Evolutionary conservation across 768 basidiomycete genomes (phyloP).

Genomic region (Lyophyllum shimeji): DNA sequence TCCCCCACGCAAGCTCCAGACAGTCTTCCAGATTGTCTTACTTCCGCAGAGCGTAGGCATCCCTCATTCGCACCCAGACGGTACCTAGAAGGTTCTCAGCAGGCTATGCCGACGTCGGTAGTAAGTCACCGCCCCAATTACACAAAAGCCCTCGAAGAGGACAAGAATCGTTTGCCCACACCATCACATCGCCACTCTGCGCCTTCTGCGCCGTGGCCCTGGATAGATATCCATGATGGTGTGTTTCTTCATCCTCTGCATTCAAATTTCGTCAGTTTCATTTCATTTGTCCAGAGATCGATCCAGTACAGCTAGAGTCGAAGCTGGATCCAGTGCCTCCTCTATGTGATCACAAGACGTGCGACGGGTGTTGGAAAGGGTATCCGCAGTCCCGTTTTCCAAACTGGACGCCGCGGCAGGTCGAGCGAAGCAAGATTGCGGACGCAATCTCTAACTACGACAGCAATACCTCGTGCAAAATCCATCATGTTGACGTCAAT

Average conservation of each 20-base stretch:
- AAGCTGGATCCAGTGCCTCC: slow-evolving; percentile 33
- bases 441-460: slow-evolving; percentile 34
- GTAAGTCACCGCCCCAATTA: slow-evolving; percentile 12
- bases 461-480: slow-evolving; percentile 22
- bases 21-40: neutral
- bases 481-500: slow-evolving; percentile 43
- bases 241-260: neutral
- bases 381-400: slow-evolving; percentile 52
- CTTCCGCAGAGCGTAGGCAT: neutral
- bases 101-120: neutral
- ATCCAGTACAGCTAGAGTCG: slow-evolving; percentile 29
- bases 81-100: neutral
- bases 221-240: slow-evolving; percentile 43
- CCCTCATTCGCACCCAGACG: neutral
- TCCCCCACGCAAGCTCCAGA: neutral
- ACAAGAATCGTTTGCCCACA: slow-evolving; percentile 23
- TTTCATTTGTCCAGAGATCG: slow-evolving; percentile 29
- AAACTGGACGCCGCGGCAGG: slow-evolving; percentile 54
- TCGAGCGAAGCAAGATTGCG: slow-evolving; percentile 38
- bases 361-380: slow-evolving; percentile 37
- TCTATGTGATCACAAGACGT: slow-evolving; percentile 35
- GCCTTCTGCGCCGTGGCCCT: slow-evolving; percentile 48
- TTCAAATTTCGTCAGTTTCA: neutral
- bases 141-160: slow-evolving; percentile 13
- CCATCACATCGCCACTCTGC: slow-evolving; percentile 47